phyloP scores from a whole-genome alignment of 805 yeast genomes.

The Wilhelminamyces savonicus region DNA sequence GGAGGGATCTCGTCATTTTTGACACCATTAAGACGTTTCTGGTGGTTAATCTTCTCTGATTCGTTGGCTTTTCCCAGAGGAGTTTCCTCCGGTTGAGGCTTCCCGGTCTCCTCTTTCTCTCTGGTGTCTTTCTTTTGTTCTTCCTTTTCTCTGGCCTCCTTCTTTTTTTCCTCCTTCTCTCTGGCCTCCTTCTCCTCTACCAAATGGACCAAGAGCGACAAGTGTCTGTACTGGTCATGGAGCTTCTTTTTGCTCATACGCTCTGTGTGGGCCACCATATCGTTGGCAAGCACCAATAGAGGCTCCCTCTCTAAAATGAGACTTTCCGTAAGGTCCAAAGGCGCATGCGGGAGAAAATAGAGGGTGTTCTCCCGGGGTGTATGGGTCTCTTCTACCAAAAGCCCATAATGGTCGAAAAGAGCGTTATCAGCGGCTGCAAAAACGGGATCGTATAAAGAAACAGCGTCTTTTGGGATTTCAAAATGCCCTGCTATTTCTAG shows the following conservation, averaged over 20 bases:
- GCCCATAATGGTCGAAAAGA: conserved; percentile 9
- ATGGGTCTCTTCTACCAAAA: background rate
- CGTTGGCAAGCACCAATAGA: conserved; percentile 42
- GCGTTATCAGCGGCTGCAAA: conserved; percentile 42
- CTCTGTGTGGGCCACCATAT: conserved; percentile 48
- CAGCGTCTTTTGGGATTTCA: conserved; percentile 5
- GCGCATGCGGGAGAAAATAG: conserved; percentile 74
- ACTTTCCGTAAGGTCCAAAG: conserved; percentile 44
- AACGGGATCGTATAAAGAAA: conserved; percentile 62
- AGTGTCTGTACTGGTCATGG: conserved; percentile 34
- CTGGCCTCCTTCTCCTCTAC: conserved; percentile 1
- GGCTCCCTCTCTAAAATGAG: conserved; percentile 31
- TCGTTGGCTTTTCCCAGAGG: background rate
- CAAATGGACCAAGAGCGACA: conserved; percentile 33
- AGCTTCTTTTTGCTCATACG: conserved; percentile 40
- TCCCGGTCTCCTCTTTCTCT: background rate
- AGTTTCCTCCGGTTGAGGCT: background rate
- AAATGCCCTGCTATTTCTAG: conserved; percentile 27
- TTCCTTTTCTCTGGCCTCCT: conserved; percentile 1
- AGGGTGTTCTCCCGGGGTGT: conserved; percentile 19
- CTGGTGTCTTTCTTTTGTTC: too few species aligned
- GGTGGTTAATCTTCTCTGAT: too few species aligned
- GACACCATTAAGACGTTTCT: too few species aligned
- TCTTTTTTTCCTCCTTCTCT: conserved; percentile 3
- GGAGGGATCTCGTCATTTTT: too few species aligned